A percentile compares a stretch with the other conserved stretches of the same genome.
Evolutionary conservation across 331 rosid genomes (phyloP).

Genomic region (Malus hybrid): DNA sequence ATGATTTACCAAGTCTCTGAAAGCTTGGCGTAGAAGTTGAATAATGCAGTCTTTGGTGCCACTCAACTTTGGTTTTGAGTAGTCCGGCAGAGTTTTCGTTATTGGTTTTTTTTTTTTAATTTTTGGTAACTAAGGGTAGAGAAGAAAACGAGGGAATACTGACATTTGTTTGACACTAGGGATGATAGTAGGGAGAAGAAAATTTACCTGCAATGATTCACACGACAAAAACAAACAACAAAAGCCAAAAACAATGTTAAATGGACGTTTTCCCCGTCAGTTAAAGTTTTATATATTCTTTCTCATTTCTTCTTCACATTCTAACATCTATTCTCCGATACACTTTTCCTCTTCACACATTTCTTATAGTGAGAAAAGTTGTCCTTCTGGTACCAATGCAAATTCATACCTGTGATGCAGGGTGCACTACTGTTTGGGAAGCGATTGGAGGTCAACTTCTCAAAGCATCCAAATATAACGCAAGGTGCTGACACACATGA

Average conservation of each 20-base stretch:
- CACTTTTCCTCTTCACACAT: not conserved
- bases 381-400: not conserved
- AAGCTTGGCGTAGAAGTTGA: not conserved
- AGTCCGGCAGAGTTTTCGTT: not conserved
- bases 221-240: not conserved
- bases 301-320: not conserved
- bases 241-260: not conserved
- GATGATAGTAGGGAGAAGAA: not conserved
- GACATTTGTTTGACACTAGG: not conserved
- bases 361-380: not conserved
- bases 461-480: slow-evolving; percentile 78
- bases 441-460: slow-evolving; percentile 89
- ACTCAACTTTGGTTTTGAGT: not conserved
- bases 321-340: not conserved
- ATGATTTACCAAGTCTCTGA: not conserved
- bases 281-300: not conserved
- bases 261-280: not conserved
- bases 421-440: slow-evolving; percentile 84
- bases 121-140: not conserved
- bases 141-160: not conserved
- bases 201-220: not conserved
- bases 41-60: not conserved
- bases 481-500: slow-evolving; percentile 97
- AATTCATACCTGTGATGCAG: slow-evolving; percentile 30
- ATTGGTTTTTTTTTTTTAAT: not conserved